A percentile compares a stretch with the other conserved stretches of the same genome.
Conservation (phyloP, 2,329 filamentous ascomycete species). For the Scopulariopsis brevicaulis region DNA sequence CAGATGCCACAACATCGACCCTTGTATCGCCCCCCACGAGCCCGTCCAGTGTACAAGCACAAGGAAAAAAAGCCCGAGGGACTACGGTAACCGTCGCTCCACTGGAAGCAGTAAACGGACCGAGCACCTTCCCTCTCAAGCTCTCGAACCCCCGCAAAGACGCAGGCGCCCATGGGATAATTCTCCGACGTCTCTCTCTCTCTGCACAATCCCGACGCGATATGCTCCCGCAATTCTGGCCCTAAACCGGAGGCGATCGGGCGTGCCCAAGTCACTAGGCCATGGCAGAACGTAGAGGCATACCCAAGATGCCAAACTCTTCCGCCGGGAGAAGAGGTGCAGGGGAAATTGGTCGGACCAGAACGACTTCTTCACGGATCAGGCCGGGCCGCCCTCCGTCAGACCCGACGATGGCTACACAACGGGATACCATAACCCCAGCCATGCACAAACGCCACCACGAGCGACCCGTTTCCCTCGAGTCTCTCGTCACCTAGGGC, state of each 20-base stretch:
- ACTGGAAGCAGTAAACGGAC: background rate
- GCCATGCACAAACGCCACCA: slow-evolving; percentile 1
- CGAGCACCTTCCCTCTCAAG: background rate
- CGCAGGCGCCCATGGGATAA: background rate
- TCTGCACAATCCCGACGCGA: background rate
- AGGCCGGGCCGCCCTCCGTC: background rate
- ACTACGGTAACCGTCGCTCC: background rate
- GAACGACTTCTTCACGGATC: background rate
- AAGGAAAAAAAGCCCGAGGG: slow-evolving; percentile 2
- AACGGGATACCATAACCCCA: background rate
- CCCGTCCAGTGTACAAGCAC: background rate
- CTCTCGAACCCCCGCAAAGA: background rate
- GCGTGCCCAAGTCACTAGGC: background rate
- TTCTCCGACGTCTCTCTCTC: background rate
- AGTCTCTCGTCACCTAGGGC: slow-evolving; percentile 1
- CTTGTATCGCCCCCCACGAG: background rate
- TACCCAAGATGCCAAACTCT: background rate
- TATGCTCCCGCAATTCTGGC: background rate
- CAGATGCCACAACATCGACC: background rate
- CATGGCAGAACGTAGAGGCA: background rate
- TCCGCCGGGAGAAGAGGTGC: background rate
- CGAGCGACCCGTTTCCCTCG: slow-evolving; percentile 1
- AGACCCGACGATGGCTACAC: background rate
- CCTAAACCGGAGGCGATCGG: background rate
- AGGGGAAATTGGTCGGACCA: background rate